Evolutionary conservation across 1,284 basidiomycete genomes (phyloP), one percentile per base, ranked within the genome.

Genomic region (Tetrapyrgos nigripes): DNA sequence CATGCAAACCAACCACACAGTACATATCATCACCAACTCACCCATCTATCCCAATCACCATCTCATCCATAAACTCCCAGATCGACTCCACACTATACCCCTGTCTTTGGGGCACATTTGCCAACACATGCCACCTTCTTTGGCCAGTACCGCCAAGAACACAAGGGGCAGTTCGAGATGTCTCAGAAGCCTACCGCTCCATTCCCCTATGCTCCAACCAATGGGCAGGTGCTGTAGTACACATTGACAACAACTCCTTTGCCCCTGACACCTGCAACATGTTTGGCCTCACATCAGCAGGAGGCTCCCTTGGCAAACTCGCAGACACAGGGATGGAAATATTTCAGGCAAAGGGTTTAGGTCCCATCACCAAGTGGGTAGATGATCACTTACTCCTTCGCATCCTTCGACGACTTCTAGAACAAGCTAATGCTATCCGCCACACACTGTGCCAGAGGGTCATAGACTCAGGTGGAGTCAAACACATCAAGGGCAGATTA

Each of bases 341-440:
- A 1, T 58, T 77, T 23, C 46, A 66, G 0, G 13, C 23, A 0
- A 1, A 29, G 0, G 76, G 77, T 0, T 66, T 81, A 1, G 71
- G 74, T 0, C 78, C 76, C 0, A 43, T 80, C 0, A 51, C 65
- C 0, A 70, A 76, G 50, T 81, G 79, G 78, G 75, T 81, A 0
- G 78, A 82, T 53, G 73, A 80, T 50, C 73, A 77, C 21, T 5
- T 77, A 0, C 79, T 79, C 60, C 44, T 79, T 1, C 60, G 70
- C 0, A 66, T 79, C 3, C 62, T 19, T 1, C 21, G 44, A 0
- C 17, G 58, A 1, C 40, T 61, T 45, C 52, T 74, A 0, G 4
- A 48, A 0, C 35, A 62, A 1, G 75, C 70, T 59, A 78, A 77
- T 45, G 1, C 19, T 0, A 2, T 28, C 0, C 51, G 67, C 0